These are phyloP conservation scores for Cutaneotrichosporon sp. DNA, from an alignment of 1,284 basidiomycete species.

Conservation along the genomic window DNA sequence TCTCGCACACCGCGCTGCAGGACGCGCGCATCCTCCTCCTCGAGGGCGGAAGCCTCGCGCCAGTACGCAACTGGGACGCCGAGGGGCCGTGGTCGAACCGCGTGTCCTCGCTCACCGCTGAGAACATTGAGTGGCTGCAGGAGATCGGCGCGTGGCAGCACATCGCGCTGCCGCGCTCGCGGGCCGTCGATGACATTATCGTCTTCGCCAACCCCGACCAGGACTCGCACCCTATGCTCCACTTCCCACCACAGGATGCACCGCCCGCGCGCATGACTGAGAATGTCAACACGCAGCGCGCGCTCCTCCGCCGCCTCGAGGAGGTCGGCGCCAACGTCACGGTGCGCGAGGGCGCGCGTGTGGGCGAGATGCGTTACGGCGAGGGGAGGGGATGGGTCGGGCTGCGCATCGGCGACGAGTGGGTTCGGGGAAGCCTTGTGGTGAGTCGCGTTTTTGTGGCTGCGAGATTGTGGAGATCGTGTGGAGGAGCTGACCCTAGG, in stretches of 20 bases:
- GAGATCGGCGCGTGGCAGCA: slow-evolving; percentile 80
- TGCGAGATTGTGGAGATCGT: background rate
- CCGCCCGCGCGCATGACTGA: slow-evolving; percentile 80
- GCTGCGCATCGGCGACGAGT: slow-evolving; percentile 42
- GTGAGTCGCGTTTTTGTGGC: slow-evolving; percentile 1
- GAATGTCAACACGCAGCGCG: slow-evolving; percentile 86
- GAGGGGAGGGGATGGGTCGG: slow-evolving; percentile 50
- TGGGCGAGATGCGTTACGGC: slow-evolving; percentile 45
- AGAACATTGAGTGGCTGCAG: slow-evolving; percentile 73
- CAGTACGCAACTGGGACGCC: slow-evolving; percentile 67
- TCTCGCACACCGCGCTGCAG: slow-evolving; percentile 18
- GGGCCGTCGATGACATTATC: slow-evolving; percentile 80
- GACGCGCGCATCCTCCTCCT: slow-evolving; percentile 63
- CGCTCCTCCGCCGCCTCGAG: slow-evolving; percentile 61
- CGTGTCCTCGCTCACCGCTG: slow-evolving; percentile 83
- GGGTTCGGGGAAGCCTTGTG: slow-evolving; percentile 49
- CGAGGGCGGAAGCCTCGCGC: slow-evolving; percentile 74
- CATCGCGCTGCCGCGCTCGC: slow-evolving; percentile 70
- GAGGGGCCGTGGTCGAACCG: slow-evolving; percentile 75
- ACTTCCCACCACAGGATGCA: slow-evolving; percentile 43
- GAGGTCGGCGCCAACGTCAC: slow-evolving; percentile 32
- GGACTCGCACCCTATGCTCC: slow-evolving; percentile 48
- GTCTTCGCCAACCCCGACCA: slow-evolving; percentile 68
- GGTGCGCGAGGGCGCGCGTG: slow-evolving; percentile 42
- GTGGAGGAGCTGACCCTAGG: slow-evolving; percentile 29